Evolutionary conservation across 169 alveolate genomes (phyloP).

Genomic region (Cryptosporidium tyzzeri): DNA sequence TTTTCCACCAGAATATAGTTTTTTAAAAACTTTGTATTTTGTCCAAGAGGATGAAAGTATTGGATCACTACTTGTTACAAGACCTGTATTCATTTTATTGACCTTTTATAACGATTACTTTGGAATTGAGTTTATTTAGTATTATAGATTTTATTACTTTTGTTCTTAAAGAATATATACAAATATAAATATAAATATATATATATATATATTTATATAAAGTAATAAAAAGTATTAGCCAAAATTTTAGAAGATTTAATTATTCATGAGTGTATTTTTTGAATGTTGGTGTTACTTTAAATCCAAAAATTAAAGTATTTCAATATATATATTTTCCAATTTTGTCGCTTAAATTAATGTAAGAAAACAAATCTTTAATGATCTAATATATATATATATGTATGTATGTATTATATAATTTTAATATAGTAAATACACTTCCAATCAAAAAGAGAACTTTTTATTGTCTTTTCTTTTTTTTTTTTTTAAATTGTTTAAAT

Average conservation of each 20-base stretch:
- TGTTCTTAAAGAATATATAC: background rate
- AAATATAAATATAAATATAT: background rate
- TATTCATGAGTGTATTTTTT: background rate
- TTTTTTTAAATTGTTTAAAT: background rate
- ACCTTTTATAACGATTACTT: background rate
- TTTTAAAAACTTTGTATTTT: slow-evolving; percentile 36
- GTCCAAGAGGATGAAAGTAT: slow-evolving; percentile 64
- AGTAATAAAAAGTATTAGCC: slow-evolving; percentile 1
- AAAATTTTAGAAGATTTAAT: background rate
- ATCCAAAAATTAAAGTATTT: background rate
- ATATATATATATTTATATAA: too few relatives aligned
- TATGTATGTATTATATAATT: too few relatives aligned
- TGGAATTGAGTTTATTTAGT: background rate
- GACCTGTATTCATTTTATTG: background rate
- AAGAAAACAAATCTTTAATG: too few relatives aligned
- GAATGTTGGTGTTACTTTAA: background rate
- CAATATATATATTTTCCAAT: background rate
- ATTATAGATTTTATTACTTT: background rate
- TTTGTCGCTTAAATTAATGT: background rate
- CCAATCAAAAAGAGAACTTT: too few relatives aligned
- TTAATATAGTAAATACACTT: too few relatives aligned
- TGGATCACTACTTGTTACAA: background rate
- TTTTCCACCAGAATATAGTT: slow-evolving; percentile 60
- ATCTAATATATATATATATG: too few relatives aligned
- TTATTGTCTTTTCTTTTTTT: background rate